Conservation (phyloP, 176 grass and related monocot species). For the Elymus sibiricus region DNA sequence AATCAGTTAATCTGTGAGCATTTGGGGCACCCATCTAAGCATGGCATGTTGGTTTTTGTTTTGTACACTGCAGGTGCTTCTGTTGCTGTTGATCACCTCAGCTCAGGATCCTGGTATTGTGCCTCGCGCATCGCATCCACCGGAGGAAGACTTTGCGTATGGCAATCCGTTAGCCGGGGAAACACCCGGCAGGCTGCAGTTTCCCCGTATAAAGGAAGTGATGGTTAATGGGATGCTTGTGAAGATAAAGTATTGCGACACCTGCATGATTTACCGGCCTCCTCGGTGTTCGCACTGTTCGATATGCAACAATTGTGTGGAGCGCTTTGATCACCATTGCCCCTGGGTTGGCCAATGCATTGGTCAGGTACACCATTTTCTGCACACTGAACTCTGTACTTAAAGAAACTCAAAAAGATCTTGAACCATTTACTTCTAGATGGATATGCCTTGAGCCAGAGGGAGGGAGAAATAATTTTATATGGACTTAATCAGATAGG, state of each 20-base stretch:
- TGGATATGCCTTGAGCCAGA: background rate
- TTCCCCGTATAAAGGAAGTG: conserved; percentile 66
- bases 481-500: background rate
- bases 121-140: conserved; percentile 69
- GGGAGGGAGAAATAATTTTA: background rate
- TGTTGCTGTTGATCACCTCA: conserved; percentile 62
- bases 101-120: conserved; percentile 79
- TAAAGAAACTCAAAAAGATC: background rate
- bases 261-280: conserved; percentile 87
- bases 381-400: background rate
- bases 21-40: conserved; percentile 2
- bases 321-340: conserved; percentile 96
- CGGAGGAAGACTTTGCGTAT: conserved; percentile 68
- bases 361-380: conserved; percentile 56
- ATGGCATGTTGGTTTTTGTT: background rate
- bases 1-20: background rate
- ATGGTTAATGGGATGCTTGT: conserved; percentile 58
- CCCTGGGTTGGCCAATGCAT: conserved; percentile 98
- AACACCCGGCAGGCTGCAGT: conserved; percentile 51
- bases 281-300: conserved; percentile 88
- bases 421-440: conserved; percentile 2
- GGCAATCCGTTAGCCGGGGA: conserved; percentile 41
- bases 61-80: conserved; percentile 54
- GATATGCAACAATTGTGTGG: conserved; percentile 90
- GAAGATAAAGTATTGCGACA: conserved; percentile 85